Conservation (phyloP, 805 yeast species). For the Ogataea dorogensis region DNA sequence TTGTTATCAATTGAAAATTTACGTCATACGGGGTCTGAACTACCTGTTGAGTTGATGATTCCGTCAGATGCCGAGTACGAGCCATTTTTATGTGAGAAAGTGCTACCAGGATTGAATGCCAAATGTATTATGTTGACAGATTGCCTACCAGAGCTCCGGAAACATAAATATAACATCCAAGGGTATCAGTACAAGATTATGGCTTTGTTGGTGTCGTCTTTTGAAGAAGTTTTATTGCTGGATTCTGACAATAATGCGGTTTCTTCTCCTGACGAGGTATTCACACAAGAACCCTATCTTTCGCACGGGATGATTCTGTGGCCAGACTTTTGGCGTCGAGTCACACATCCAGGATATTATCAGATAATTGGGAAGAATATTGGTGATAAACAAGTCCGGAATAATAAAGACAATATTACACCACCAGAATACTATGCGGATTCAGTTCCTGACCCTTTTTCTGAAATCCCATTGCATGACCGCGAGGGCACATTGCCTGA, state of each 20-base stretch:
- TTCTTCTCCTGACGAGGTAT: slow-evolving; percentile 48
- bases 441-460: slow-evolving; percentile 10
- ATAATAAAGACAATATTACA: slow-evolving; percentile 31
- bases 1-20: slow-evolving; percentile 50
- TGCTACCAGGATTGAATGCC: slow-evolving; percentile 51
- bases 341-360: slow-evolving; percentile 51
- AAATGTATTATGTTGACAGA: slow-evolving; percentile 55
- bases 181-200: slow-evolving; percentile 49
- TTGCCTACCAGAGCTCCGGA: slow-evolving; percentile 42
- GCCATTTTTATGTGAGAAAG: slow-evolving; percentile 39
- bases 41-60: slow-evolving; percentile 51
- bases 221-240: slow-evolving; percentile 49
- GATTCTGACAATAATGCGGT: slow-evolving; percentile 55
- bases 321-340: slow-evolving; percentile 63
- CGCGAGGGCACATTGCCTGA: slow-evolving; percentile 52
- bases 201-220: slow-evolving; percentile 50
- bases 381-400: slow-evolving; percentile 34
- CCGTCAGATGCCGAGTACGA: slow-evolving; percentile 48
- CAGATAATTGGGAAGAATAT: slow-evolving; percentile 40
- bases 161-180: slow-evolving; percentile 33
- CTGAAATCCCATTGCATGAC: slow-evolving; percentile 47
- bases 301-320: slow-evolving; percentile 51
- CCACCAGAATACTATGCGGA: slow-evolving; percentile 21
- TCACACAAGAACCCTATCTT: slow-evolving; percentile 53
- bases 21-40: slow-evolving; percentile 43